Conservation (phyloP, 2,329 filamentous ascomycete genomes). For the Cucurbitaria berberidis region DNA sequence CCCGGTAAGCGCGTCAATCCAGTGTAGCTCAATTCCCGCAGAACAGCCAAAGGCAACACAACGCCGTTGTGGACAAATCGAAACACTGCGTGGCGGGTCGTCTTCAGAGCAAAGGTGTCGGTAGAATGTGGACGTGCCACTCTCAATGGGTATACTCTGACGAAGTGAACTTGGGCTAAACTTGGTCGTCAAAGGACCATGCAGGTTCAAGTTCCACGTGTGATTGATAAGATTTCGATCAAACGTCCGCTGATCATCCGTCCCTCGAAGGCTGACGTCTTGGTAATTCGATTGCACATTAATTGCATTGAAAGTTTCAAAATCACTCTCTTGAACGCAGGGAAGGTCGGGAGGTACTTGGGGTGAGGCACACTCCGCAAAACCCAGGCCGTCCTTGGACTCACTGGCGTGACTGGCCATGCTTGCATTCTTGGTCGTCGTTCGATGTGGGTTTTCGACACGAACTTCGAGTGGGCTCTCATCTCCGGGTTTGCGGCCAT, state of each 20-base stretch:
- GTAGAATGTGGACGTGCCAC: constrained; percentile 50
- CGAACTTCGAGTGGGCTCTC: constrained; percentile 14
- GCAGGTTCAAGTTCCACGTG: constrained; percentile 38
- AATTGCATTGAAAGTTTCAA: constrained; percentile 21
- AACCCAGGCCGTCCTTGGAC: constrained; percentile 5
- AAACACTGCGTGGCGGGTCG: constrained; percentile 68
- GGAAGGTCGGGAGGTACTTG: neutral
- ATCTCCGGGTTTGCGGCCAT: constrained; percentile 3
- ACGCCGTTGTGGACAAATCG: constrained; percentile 68
- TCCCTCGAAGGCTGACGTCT: constrained; percentile 26
- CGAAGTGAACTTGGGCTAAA: neutral
- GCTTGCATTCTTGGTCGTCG: constrained; percentile 13
- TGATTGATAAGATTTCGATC: constrained; percentile 38
- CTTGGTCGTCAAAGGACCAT: constrained; percentile 5
- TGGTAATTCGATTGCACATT: constrained; percentile 34
- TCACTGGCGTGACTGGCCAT: constrained; percentile 16
- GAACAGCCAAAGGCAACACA: constrained; percentile 71
- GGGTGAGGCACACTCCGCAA: constrained; percentile 7
- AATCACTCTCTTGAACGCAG: constrained; percentile 4
- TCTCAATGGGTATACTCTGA: constrained; percentile 36
- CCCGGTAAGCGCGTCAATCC: constrained; percentile 58
- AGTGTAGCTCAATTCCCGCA: constrained; percentile 68
- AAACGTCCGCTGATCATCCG: constrained; percentile 26
- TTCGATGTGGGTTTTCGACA: constrained; percentile 15
- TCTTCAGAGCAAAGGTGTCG: constrained; percentile 64